A percentile compares a stretch with the other conserved stretches of the same genome.
These are phyloP conservation scores for Sanguinoderma infundibulare DNA, from an alignment of 1,284 basidiomycete genomes.

Conservation along the genomic window DNA sequence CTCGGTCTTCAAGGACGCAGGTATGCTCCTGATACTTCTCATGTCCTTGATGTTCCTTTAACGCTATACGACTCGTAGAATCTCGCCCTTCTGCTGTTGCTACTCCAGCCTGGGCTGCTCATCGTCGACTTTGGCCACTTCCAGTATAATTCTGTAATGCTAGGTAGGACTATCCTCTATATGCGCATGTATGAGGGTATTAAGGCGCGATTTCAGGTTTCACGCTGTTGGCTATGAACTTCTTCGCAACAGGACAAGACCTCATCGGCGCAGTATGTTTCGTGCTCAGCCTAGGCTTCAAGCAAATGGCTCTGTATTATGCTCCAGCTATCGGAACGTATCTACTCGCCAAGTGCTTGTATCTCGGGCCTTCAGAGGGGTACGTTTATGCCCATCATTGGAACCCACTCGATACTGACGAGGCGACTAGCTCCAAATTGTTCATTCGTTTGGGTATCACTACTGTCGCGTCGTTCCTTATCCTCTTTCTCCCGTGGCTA, in stretches of 20 bases:
- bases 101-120: slow-evolving; percentile 85
- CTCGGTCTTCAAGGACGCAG: slow-evolving; percentile 73
- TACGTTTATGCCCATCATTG: slow-evolving; percentile 40
- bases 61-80: slow-evolving; percentile 48
- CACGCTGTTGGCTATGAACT: slow-evolving; percentile 71
- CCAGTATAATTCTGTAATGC: slow-evolving; percentile 92
- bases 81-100: slow-evolving; percentile 69
- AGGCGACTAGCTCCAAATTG: slow-evolving; percentile 47
- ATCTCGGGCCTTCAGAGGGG: slow-evolving; percentile 71
- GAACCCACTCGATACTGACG: neutral
- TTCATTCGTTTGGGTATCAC: slow-evolving; percentile 72
- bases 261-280: slow-evolving; percentile 82
- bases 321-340: slow-evolving; percentile 89
- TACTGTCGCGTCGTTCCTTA: slow-evolving; percentile 62
- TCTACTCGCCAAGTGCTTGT: slow-evolving; percentile 82
- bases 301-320: slow-evolving; percentile 96
- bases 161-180: slow-evolving; percentile 52
- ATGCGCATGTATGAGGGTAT: neutral
- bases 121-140: slow-evolving; percentile 93
- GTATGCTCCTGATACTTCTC: slow-evolving; percentile 42
- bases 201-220: slow-evolving; percentile 51
- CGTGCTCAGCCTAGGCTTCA: slow-evolving; percentile 85
- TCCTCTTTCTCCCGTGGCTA: slow-evolving; percentile 81
- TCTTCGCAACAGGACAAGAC: slow-evolving; percentile 73
- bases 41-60: too few relatives aligned